Base-by-base conservation (phyloP, 495 filamentous ascomycete genomes). In the Xylaria acuta region DNA sequence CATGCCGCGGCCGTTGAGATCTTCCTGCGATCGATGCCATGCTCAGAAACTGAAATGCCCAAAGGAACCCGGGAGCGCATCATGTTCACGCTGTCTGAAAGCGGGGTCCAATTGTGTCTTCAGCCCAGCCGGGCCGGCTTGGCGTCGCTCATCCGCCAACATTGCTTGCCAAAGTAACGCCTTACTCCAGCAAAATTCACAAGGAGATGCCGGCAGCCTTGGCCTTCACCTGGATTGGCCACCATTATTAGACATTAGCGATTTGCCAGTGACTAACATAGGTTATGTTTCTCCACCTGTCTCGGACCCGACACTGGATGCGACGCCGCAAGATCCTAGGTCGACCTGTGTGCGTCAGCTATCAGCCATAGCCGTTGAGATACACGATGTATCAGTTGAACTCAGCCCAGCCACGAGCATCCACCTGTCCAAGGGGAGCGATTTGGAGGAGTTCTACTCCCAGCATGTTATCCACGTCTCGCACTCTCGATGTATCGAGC, bases 1-100 rank as follows among this genome's bases (percentile, higher is more conserved):
- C 41, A 78, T 78, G 76, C 70, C 76, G 59, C 76, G 76, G 38
- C 76, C 76, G 14, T 69, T 69, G 74, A 75, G 76, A 49, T 75
- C 76, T 30, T 76, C 72, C 34, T 83, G 81, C 70, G 81, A 83
- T 64, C 76, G 81, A n/a, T 83, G 81, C 64, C 81, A 83, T 67
- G 77, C 76, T 22, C 79, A 83, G 40, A 83, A 83, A 73, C 79
- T 80, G 32, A 79, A 80, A 67, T 83, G 81, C 67, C 81, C 80
- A 3, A 79, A 79, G 67, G 59, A 74, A 60, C 59, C 70, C 5
- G 81, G 78, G 14, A 38, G 75, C 36, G 64, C 72, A 40, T 73
- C 70, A n/a, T 83, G 81, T 60, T 75, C 76, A 14, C 77, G 81
- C 51, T 83, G 80, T 70, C 40, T 75, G 2, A 83, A 79, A 71